Percentiles rank a stretch among this genome's conserved stretches.
Evolutionary conservation across 208 protist species (phyloP).

Genomic region (Zelonia costaricensis): DNA sequence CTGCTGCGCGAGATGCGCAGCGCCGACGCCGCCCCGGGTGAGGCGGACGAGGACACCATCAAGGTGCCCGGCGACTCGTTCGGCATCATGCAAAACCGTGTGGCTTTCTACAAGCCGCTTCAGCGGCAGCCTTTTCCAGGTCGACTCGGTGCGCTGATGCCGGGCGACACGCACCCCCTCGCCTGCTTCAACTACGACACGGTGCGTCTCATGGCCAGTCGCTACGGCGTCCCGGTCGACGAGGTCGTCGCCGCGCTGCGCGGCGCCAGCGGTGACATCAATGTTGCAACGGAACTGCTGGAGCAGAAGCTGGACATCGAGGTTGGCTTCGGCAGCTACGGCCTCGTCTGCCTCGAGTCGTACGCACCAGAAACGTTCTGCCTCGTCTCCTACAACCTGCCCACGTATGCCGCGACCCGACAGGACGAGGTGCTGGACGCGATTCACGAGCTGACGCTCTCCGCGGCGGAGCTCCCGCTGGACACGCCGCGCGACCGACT

Average conservation of each 20-base stretch:
- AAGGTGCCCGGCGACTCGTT: constrained; percentile 85
- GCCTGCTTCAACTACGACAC: constrained; percentile 58
- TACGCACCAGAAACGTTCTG: constrained; percentile 89
- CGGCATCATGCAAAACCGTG: constrained; percentile 87
- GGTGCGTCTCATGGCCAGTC: constrained; percentile 57
- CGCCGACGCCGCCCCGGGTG: constrained; percentile 34
- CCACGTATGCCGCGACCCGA: constrained; percentile 56
- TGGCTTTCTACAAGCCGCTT: constrained; percentile 80
- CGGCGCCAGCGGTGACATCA: constrained; percentile 63
- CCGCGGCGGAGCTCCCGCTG: constrained; percentile 80
- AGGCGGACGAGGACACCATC: constrained; percentile 46
- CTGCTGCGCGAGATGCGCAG: constrained; percentile 58
- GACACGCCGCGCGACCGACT: constrained; percentile 56
- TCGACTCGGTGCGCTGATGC: constrained; percentile 64
- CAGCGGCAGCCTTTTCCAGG: constrained; percentile 36
- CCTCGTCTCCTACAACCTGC: constrained; percentile 73
- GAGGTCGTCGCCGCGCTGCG: constrained; percentile 57
- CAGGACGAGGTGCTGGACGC: constrained; percentile 81
- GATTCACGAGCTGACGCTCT: constrained; percentile 87
- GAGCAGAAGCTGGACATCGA: constrained; percentile 48
- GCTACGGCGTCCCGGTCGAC: constrained; percentile 52
- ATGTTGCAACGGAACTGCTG: constrained; percentile 58
- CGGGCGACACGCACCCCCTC: constrained; percentile 52
- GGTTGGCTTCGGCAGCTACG: constrained; percentile 62
- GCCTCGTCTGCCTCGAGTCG: constrained; percentile 82